Base-by-base conservation (phyloP, 208 protist species). In the Leishmania tarentolae region DNA sequence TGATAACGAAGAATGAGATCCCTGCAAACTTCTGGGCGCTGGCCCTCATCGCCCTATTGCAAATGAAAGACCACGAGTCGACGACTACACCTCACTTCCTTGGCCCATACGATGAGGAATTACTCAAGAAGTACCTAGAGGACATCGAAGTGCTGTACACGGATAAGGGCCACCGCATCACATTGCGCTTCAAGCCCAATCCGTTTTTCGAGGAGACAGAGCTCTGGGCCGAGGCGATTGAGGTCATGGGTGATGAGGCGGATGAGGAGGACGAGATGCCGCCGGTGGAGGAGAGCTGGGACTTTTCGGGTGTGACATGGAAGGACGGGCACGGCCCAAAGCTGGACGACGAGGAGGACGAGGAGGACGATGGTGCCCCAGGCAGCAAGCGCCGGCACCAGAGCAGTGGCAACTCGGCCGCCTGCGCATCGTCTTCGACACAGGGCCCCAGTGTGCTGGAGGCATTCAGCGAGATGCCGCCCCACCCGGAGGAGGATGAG, bases 291-390 rank as follows among this genome's bases (percentile, higher is more conserved):
- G 87, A 92, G 71, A 35, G 40, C 11, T 94, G 87, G 79, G 7
- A 21, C 4, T 96, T 95, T 85, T 96, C 93, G 3, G 93, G 91
- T 47, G 78, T 96, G 35, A 94, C 91, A 31, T 96, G 93, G 92
- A 92, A 92, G 75, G 83, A 82, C 1, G 91, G 90, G 13, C 86
- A 95, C 83, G 91, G 93, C 0, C 93, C 93, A 0, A 85, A 86
- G 46, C 70, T 85, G 24, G 79, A 85, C 24, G 65, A 82, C 44
- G 65, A 81, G 37, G 80, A 81, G 15, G 53, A 76, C 44, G 40
- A 52, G n/a, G 65, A 61, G 8, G 70, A 19, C 3, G 68, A 74
- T 8, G 81, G 77, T 13, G 83, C 82, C 8, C 70, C 76, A 3
- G 77, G 72, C 75, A 79, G 73, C 40, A 84, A 87, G 87, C 87